Conservation (phyloP, 1,139 yeast genomes). For the Meyerozyma elateridarum region DNA sequence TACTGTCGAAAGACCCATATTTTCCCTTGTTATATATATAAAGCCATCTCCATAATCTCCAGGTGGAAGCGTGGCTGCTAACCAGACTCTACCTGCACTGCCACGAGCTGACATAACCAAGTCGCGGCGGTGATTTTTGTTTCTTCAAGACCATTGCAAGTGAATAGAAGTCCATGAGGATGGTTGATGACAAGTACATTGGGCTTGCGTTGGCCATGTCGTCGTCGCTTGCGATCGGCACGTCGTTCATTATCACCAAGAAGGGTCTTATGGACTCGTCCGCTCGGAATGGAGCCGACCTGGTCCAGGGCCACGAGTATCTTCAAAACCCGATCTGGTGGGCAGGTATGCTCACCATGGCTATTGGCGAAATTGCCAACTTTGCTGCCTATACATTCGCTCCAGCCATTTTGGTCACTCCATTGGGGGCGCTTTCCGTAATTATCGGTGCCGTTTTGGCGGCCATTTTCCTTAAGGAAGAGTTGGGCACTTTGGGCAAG, state of each 20-base stretch:
- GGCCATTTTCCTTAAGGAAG: conserved; percentile 78
- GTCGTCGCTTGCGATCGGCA: conserved; percentile 85
- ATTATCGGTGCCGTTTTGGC: conserved; percentile 91
- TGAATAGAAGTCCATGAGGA: too few species aligned
- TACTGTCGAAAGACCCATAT: too few species aligned
- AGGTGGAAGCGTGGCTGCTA: too few species aligned
- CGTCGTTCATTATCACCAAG: conserved; percentile 84
- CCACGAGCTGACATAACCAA: too few species aligned
- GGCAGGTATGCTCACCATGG: conserved; percentile 92
- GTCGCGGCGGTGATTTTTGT: too few species aligned
- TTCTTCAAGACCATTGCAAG: too few species aligned
- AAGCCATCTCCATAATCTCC: too few species aligned
- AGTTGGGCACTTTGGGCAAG: conserved; percentile 83
- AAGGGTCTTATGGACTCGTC: conserved; percentile 78
- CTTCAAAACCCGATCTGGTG: conserved; percentile 89
- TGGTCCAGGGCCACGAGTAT: conserved; percentile 70
- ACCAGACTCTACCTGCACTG: too few species aligned
- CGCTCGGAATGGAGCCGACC: conserved; percentile 53
- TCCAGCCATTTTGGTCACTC: conserved; percentile 89
- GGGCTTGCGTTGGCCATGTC: conserved; percentile 87
- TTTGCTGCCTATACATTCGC: conserved; percentile 96
- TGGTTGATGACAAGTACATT: conserved; percentile 76
- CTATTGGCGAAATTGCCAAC: conserved; percentile 85
- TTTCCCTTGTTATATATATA: too few species aligned
- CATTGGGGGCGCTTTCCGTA: conserved; percentile 85